Evolutionary conservation across 83 land plant genomes (phyloP).

Genomic region (Picea abies): DNA sequence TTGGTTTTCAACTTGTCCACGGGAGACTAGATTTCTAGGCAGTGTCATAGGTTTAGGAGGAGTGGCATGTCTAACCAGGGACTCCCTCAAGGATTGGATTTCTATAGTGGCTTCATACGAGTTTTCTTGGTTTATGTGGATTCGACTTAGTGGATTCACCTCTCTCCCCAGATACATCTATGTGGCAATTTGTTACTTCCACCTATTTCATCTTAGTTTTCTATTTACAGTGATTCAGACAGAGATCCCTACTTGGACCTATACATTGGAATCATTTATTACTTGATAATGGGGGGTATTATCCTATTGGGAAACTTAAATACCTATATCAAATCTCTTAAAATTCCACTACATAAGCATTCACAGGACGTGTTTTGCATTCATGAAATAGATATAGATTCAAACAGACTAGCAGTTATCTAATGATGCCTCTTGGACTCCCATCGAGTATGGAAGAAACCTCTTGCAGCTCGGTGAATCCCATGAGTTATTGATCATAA

Average conservation of each 20-base stretch:
- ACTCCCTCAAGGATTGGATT: too few species aligned
- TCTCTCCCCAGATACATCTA: neutral
- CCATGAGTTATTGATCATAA: too few species aligned
- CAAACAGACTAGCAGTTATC: too few species aligned
- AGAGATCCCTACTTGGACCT: neutral
- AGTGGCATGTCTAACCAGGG: too few species aligned
- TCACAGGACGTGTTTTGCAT: too few species aligned
- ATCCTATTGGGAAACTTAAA: neutral
- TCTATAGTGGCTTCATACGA: neutral
- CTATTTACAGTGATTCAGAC: neutral
- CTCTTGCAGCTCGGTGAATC: too few species aligned
- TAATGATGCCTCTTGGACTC: too few species aligned
- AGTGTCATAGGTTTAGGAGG: neutral
- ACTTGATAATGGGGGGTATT: neutral
- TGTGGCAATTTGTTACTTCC: neutral
- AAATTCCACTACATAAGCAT: too few species aligned
- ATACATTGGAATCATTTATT: neutral
- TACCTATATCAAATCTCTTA: too few species aligned
- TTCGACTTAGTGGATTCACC: neutral
- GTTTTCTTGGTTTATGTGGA: neutral
- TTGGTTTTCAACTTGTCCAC: neutral
- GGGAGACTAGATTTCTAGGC: neutral
- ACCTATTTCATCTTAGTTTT: neutral
- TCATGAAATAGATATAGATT: too few species aligned
- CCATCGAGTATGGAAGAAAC: too few species aligned